Percentiles rank a stretch among this genome's conserved stretches.
phyloP scores from a whole-genome alignment of 164 flowering plant genomes.

The Warburgia ugandensis region DNA sequence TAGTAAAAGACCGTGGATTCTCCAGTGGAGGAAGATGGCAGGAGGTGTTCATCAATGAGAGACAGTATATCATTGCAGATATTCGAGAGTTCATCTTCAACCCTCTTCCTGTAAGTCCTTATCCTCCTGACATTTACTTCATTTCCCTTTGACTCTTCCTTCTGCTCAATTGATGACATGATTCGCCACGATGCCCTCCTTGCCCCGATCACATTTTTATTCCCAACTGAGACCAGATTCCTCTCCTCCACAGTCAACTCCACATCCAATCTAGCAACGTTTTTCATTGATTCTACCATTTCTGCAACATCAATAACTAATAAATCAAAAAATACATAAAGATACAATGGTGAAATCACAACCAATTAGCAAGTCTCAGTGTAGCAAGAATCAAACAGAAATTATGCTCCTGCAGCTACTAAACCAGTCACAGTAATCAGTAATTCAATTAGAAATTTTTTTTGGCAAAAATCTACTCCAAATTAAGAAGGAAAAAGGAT shows the following conservation, averaged over 20 bases:
- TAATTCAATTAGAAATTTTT: not conserved
- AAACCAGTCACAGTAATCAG: not conserved
- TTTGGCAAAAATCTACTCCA: not conserved
- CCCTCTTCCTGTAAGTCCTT: slow-evolving; percentile 65
- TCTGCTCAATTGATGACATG: slow-evolving; percentile 88
- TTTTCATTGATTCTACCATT: slow-evolving; percentile 86
- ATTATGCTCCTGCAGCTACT: not conserved
- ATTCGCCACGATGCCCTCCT: slow-evolving; percentile 88
- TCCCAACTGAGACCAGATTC: slow-evolving; percentile 79
- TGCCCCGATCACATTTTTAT: slow-evolving; percentile 88
- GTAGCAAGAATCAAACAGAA: not conserved
- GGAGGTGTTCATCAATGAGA: slow-evolving; percentile 68
- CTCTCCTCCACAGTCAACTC: slow-evolving; percentile 85
- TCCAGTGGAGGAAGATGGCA: slow-evolving; percentile 59
- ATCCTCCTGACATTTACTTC: slow-evolving; percentile 63
- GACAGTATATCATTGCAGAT: slow-evolving; percentile 68
- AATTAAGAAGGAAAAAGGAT: not conserved
- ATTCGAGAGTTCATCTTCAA: slow-evolving; percentile 76
- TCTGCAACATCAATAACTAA: slow-evolving; percentile 29
- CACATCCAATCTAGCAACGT: slow-evolving; percentile 58
- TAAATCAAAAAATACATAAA: not conserved
- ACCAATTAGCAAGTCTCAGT: not conserved
- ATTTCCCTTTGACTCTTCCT: slow-evolving; percentile 82
- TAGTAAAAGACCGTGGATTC: slow-evolving; percentile 82
- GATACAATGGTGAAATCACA: not conserved